Evolutionary conservation across 2,329 filamentous ascomycete genomes (phyloP), one percentile per base, ranked within the genome.

Genomic region (Penicillium brasilianum): DNA sequence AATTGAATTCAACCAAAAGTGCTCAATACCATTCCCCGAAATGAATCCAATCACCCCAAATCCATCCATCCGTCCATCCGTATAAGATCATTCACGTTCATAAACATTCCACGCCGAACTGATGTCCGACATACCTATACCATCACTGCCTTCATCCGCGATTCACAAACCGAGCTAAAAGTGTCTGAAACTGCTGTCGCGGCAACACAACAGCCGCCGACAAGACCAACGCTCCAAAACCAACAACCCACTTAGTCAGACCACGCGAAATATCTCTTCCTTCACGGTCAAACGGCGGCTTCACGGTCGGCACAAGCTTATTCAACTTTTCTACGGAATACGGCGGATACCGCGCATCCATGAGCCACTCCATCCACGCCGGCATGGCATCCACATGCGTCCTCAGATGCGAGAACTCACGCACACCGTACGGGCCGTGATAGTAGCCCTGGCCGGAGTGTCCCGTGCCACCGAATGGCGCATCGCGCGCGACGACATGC

Each of bases 391-490:
- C 62, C 43, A 59, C 63, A 25, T 55, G 39, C 1, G 73, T 71
- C 3, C 76, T 68, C 30, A 66, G 67, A 59, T 78, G 72, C 0
- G 72, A 72, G 65, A 77, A 78, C 18, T 68, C 62, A 50, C 78
- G 75, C 72, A 85, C 78, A 37, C 82, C 81, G 70, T 80, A 78
- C 63, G 75, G 72, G 18, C 83, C 83, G 66, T 83, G 82, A 67
- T 85, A 84, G 56, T 71, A 73, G 55, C 83, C 83, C 52, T 72
- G 76, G 34, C 83, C 83, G 8, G 80, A 83, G 18, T 76, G 74
- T 30, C 83, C 83, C 20, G 84, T 76, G 36, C 84, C 83, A 48
- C 84, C 83, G 48, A 85, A 78, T 7, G 83, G 82, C 2, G 78
- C 76, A 28, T 74, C 73, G 2, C 76, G 76, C 46, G 80, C 74